Conservation (phyloP, 1,139 yeast species). For the Candida tunisiensis region DNA sequence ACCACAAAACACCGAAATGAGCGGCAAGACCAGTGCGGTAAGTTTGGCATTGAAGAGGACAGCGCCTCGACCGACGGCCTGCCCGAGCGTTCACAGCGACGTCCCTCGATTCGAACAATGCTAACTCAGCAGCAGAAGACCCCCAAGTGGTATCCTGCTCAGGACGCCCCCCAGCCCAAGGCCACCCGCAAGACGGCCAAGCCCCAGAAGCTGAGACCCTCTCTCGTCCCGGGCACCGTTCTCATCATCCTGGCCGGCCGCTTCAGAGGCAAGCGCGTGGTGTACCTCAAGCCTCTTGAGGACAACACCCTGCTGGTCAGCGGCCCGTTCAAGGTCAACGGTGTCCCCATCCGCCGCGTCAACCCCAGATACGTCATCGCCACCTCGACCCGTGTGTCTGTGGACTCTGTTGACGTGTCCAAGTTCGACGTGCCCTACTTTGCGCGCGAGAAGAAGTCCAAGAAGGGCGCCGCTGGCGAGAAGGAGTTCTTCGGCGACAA, state of each 20-base stretch:
- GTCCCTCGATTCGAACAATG: too few relatives aligned
- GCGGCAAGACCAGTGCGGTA: too few relatives aligned
- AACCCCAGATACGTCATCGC: slow-evolving; percentile 99
- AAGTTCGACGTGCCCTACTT: slow-evolving; percentile 94
- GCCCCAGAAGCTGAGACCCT: slow-evolving; percentile 93
- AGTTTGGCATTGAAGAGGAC: too few relatives aligned
- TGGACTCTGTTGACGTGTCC: slow-evolving; percentile 69
- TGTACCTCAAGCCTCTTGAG: slow-evolving; percentile 92
- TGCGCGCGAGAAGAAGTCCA: slow-evolving; percentile 84
- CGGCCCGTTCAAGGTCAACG: slow-evolving; percentile 99
- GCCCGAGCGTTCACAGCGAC: too few relatives aligned
- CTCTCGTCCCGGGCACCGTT: slow-evolving; percentile 97
- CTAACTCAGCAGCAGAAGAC: too few relatives aligned
- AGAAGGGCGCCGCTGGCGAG: slow-evolving; percentile 46
- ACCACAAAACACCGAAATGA: too few relatives aligned
- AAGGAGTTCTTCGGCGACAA: slow-evolving; percentile 95
- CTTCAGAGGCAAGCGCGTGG: slow-evolving; percentile 99
- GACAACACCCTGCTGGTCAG: slow-evolving; percentile 97
- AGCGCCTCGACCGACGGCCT: too few relatives aligned
- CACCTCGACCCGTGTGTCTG: slow-evolving; percentile 83
- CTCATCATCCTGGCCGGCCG: slow-evolving; percentile 98
- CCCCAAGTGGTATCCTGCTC: slow-evolving; percentile 86
- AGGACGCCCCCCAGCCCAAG: slow-evolving; percentile 74
- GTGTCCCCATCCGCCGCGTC: slow-evolving; percentile 99
- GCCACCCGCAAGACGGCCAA: slow-evolving; percentile 52